Conservation (phyloP, 2,329 filamentous ascomycete species). For the Xylariaceae sp. region DNA sequence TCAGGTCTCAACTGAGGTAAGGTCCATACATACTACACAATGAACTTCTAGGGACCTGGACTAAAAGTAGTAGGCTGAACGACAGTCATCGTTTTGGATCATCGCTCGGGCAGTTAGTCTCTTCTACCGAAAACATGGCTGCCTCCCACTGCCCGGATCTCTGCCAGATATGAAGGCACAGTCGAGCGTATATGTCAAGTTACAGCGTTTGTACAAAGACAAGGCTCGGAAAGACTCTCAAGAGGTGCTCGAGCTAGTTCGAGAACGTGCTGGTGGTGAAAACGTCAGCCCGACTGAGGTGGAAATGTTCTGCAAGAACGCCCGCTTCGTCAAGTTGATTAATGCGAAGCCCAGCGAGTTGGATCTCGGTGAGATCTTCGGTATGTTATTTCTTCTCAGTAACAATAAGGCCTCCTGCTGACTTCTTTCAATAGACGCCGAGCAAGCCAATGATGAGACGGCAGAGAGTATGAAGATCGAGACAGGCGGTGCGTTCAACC, state of each 20-base stretch:
- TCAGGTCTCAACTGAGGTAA: constrained; percentile 46
- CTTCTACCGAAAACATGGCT: constrained; percentile 68
- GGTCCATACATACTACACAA: constrained; percentile 40
- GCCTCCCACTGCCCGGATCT: constrained; percentile 77
- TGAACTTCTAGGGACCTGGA: constrained; percentile 4
- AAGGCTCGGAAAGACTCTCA: constrained; percentile 75
- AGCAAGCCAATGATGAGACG: constrained; percentile 50
- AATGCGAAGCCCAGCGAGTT: constrained; percentile 45
- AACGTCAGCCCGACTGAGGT: constrained; percentile 66
- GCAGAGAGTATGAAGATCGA: constrained; percentile 40
- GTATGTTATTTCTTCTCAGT: constrained; percentile 37
- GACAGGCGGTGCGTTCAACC: constrained; percentile 30
- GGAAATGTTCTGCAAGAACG: constrained; percentile 92
- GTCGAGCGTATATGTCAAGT: constrained; percentile 78
- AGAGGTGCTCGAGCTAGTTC: constrained; percentile 65
- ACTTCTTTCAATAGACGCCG: constrained; percentile 39
- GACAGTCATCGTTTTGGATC: constrained; percentile 71
- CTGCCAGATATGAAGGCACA: constrained; percentile 98
- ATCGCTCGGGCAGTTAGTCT: constrained; percentile 72
- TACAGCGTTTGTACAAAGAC: constrained; percentile 88
- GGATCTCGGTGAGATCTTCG: constrained; percentile 48
- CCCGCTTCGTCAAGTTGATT: constrained; percentile 85
- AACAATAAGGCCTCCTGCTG: constrained; percentile 26
- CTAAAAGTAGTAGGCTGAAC: constrained; percentile 37
- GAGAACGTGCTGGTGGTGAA: constrained; percentile 44